phyloP scores from a whole-genome alignment of 1,284 basidiomycete species.

The Apiotrichum gracile region DNA sequence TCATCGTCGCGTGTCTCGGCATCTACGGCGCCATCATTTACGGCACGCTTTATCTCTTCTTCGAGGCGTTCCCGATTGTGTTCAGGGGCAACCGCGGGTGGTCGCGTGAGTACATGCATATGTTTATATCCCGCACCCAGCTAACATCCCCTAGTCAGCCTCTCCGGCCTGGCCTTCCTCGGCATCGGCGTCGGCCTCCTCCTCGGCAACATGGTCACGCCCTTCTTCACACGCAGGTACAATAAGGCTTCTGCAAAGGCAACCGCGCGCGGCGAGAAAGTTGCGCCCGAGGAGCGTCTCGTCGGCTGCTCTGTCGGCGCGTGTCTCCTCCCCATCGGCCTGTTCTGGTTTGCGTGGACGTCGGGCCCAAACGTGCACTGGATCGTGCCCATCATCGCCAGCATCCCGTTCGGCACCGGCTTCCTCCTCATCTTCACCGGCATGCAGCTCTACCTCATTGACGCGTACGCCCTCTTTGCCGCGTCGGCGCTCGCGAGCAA shows the following conservation, averaged over 20 bases:
- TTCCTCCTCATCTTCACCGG: slow-evolving; percentile 57
- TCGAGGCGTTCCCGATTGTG: slow-evolving; percentile 53
- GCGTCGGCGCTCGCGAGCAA: slow-evolving; percentile 65
- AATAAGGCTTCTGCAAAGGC: slow-evolving; percentile 51
- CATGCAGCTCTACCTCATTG: slow-evolving; percentile 56
- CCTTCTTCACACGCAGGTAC: slow-evolving; percentile 55
- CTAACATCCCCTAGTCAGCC: not conserved
- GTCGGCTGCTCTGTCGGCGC: slow-evolving; percentile 57
- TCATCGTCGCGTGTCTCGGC: slow-evolving; percentile 61
- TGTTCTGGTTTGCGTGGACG: slow-evolving; percentile 60
- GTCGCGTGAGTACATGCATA: not conserved
- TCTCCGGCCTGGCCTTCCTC: slow-evolving; percentile 56
- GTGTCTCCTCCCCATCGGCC: slow-evolving; percentile 55
- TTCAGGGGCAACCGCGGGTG: slow-evolving; percentile 44
- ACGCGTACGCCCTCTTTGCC: slow-evolving; percentile 55
- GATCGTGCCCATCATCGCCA: slow-evolving; percentile 60
- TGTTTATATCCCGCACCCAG: not conserved
- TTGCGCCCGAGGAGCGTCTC: slow-evolving; percentile 52
- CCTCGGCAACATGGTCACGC: slow-evolving; percentile 48
- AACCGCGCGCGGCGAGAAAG: slow-evolving; percentile 53
- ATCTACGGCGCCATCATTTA: slow-evolving; percentile 52
- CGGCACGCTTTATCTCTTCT: slow-evolving; percentile 43
- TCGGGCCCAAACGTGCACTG: slow-evolving; percentile 56
- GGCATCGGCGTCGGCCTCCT: slow-evolving; percentile 60
- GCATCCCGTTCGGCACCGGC: slow-evolving; percentile 58